Evolutionary conservation across 108 stramenopile genomes (phyloP), one percentile per base, ranked within the genome.

Genomic region (Cyclotella choctawhatcheeana): DNA sequence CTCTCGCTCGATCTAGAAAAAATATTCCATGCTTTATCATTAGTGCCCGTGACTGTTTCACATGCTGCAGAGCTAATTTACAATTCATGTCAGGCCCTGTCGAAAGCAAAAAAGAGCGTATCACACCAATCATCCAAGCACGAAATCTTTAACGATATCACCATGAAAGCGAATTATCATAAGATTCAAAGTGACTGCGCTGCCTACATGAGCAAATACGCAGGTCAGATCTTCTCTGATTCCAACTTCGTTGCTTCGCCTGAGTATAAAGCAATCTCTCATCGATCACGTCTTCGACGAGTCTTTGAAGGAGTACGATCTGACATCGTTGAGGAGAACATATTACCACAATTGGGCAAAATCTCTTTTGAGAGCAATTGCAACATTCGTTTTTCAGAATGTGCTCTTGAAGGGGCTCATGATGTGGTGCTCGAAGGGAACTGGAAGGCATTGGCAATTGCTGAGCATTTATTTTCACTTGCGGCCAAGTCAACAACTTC

Each of bases 401-500:
- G 81, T 35, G 44, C 55, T 14, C 3, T 56, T 22, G 71, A 37
- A 30, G 77, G 67, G 14, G 62, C 69, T 0, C 81, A 84, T 52
- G 81, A 89, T 30, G 77, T 93, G 16, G 25, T 87, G 3, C 40
- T 94, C 24, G 85, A 89, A 71, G 93, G 93, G 1, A 88, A 75
- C 22, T 94, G 93, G 93, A 82, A 86, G 67, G 82, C 87, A 20
- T 63, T 91, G 50, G 73, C 93, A 0, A 87, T 94, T 56, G 93
- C 88, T 6, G 86, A 88, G 33, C 69, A 81, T 37, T 54, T 91
- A 43, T 56, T 94, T 20, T 61, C 81, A 30, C 37, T 54, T 10
- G 56, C 69, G 10, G 69, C 74, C 21, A 44, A 40, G 0, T 47
- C 54, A 29, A n/a, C n/a, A n/a, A 14, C 61, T 22, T 31, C 79